Evolutionary conservation across 169 alveolate genomes (phyloP), one percentile per base, ranked within the genome.

Genomic region (Eimeria tenella): DNA sequence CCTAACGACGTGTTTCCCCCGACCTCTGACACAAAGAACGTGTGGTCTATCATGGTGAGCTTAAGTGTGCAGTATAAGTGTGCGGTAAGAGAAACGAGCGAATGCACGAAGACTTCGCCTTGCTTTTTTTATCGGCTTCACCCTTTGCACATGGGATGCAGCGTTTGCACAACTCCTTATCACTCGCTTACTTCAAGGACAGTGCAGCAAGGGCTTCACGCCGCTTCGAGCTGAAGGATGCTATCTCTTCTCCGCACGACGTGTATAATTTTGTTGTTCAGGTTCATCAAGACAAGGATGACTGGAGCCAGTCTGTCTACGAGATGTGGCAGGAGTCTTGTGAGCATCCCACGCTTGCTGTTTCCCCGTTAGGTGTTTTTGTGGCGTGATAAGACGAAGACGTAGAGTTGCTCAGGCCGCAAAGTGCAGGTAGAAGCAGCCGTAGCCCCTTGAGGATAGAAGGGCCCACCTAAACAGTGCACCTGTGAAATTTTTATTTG

Each of bases 281-380:
- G 94, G 77, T 88, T 49, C 94, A 74, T 55, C 83, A 88, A 10
- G 94, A 74, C 81, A 74, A 71, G 56, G 94, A 88, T 73, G 94
- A 88, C 5, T 88, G 83, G 87, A 88, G 88, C 88, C 63, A 88
- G 55, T 77, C 74, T 31, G 94, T 88, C 5, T 55, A 68, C 75
- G 94, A 88, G 79, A 88, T 88, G 88, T 88, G 94, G 94, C 75
- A 71, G 25, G 94, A 88, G 60, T 82, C 90, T 52, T 82, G 90
- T 82, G 75, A 13, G 90, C 23, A 10, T 6, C 42, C 42, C 4
- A 31, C 2, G 13, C 1, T 15, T 17, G 52, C 86, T 17, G 52
- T 13, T 19, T 17, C 21, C 68, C 50, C 65, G 11, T 58, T 58
- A 1, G 42, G 42, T 31, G 42, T 31, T 31, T 31, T 31, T 31